Base-by-base conservation (phyloP, 768 basidiomycete genomes). In the Phallus indusiatus region DNA sequence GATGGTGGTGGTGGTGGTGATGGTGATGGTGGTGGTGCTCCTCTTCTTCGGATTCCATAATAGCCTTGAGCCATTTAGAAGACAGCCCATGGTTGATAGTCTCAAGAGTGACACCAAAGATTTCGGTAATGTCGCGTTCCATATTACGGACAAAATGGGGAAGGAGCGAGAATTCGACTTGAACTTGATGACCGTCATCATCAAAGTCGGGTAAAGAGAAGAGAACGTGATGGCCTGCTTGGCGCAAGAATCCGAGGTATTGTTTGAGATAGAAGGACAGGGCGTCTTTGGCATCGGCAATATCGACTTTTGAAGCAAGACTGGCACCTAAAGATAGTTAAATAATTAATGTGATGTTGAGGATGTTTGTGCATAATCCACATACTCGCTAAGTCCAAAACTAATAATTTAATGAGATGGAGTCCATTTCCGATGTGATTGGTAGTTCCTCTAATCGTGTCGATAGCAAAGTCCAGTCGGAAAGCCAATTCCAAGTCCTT, bases 171-270 rank as follows among this genome's bases (percentile, higher is more conserved):
- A 64, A 70, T 56, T 70, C 64, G 56, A 68, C 62, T 14, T 33
- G 56, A 51, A 54, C 61, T n/a, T 57, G 57, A 48, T 62, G 59
- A 18, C 56, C 56, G 54, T 53, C 55, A 51, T 69, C 65, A 58
- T 68, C 67, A 58, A 71, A 70, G 53, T 69, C 67, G 14, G 69
- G 69, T 5, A 70, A 61, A 5, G 65, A 64, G 56, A 65, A 67
- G n/a, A 70, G 57, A 53, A 65, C 60, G 63, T 70, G 62, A 51
- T 61, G 54, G 0, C 67, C 67, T 1, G 68, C 66, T 17, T 56
- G 50, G 16, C 61, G 53, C 14, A 70, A 61, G 50, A 66, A 58
- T 9, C 53, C 47, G 36, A 69, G 65, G 51, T 70, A 70, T 5
- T 61, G 24, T 28, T 12, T 20, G 47, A 68, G 63, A 47, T 63